Base-by-base conservation (phyloP, 352 stramenopile species). In the Phytophthora ohioensis region DNA sequence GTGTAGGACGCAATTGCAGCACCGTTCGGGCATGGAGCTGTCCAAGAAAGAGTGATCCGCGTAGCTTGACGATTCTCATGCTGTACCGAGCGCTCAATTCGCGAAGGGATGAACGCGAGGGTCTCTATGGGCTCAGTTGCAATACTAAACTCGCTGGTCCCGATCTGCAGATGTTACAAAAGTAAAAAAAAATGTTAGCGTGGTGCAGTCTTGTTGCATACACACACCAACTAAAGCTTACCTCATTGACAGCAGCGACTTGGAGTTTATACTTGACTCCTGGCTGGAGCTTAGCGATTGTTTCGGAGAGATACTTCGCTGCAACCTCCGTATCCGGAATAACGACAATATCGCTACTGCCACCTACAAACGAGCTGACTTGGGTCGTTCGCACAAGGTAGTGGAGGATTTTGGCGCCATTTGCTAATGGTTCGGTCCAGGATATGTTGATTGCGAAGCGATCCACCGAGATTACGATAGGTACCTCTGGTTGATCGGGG, bases 61-160 rank as follows among this genome's bases (percentile, higher is more conserved):
- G 71, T 80, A 7, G 87, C 64, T 41, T 67, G 48, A 2, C 76
- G 64, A 27, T 87, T 71, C 5, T 53, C 55, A 45, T 81, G 66
- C 8, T 84, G 67, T 2, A 87, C 74, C 0, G 78, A 57, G 13
- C 73, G 75, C 0, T 82, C 72, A 12, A 93, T 75, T 49, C 75
- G 71, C 2, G 81, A 88, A 1, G 87, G 84, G 3, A 86, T 59
- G 62, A 88, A 94, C 3, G 86, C 84, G 7, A 91, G 73, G 2
- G 86, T 94, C 49, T 90, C 81, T 4, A 85, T 69, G 0, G 73
- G 52, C 1, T 73, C 57, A 1, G 81, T 88, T n/a, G 65, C 8
- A 17, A 56, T 49, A 49, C 86, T 92, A 62, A 84, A 91, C 1
- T 43, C 55, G 36, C 86, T 91, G 4, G 32, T 57, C 3, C 81